Evolutionary conservation across 495 filamentous ascomycete species (phyloP), one percentile per base, ranked within the genome.

Genomic region (Elasticomyces elasticus): DNA sequence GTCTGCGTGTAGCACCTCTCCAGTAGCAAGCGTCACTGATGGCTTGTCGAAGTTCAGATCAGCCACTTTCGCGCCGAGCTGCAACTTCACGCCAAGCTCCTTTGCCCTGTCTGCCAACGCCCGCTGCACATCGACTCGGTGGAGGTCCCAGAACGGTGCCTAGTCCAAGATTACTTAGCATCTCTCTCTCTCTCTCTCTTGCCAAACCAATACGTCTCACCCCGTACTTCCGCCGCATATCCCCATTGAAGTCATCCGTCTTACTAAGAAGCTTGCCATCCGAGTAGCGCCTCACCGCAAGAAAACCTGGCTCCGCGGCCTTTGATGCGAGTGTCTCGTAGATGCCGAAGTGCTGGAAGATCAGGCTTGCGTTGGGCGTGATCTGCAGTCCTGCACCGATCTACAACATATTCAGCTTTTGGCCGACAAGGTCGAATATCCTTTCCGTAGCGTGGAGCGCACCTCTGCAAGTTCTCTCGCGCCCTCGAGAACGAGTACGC

Each of bases 401-500:
- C 54, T 64, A 46, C 13, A 20, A 23, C 12, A 5, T 17, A 46
- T 4, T 47, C 13, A 22, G 46, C 23, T 24, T 0, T 40, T 19
- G n/a, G 0, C n/a, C 23, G 49, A 22, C 20, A 45, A 23, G 17
- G 24, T 26, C 20, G 50, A 26, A 33, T 44, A 41, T 26, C 69
- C n/a, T 13, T 50, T n/a, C n/a, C n/a, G n/a, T n/a, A n/a, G n/a
- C 5, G 50, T 7, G 9, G 9, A 67, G 20, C 71, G 55, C 59
- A 76, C 71, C 61, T 84, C 79, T 26, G 72, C 75, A n/a, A 85
- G 72, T 26, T 76, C 73, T 42, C 69, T 65, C n/a, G 81, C 79
- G 47, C 75, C 69, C 62, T 88, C 84, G 45, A 87, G 72, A 12
- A 88, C 71, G 1, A 67, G 62, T 17, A 86, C 80, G 11, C 64